Evolutionary conservation across 192 early-diverging fungal species (phyloP).

Genomic region (Martensiomyces pterosporus): DNA sequence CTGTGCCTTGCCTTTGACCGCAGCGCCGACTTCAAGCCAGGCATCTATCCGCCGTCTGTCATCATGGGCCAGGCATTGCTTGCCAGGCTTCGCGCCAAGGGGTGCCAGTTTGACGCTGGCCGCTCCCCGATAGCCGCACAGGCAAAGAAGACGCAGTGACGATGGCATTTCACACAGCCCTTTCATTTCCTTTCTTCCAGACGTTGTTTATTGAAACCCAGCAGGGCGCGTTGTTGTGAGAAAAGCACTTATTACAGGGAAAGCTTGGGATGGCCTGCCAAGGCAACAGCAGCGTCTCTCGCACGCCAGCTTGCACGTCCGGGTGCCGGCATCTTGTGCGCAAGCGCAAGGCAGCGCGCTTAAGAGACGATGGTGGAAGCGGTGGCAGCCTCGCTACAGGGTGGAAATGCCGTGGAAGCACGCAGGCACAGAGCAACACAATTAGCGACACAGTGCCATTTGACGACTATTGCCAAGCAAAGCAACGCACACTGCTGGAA

Average conservation of each 20-base stretch:
- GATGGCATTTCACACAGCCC: too few species aligned
- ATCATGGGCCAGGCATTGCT: conserved; percentile 75
- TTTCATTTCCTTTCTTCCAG: too few species aligned
- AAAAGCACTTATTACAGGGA: too few species aligned
- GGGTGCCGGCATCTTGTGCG: conserved; percentile 2
- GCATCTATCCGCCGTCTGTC: conserved; percentile 74
- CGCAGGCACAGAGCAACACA: conserved; percentile 5
- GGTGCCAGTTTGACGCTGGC: conserved; percentile 53
- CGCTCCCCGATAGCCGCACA: conserved; percentile 7
- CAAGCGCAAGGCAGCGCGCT: conserved; percentile 18
- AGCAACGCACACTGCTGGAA: conserved; percentile 15
- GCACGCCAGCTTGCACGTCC: too few species aligned
- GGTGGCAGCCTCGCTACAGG: conserved; percentile 4
- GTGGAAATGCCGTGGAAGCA: conserved; percentile 3
- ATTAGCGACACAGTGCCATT: conserved; percentile 1
- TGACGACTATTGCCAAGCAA: conserved; percentile 50
- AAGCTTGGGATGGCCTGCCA: too few species aligned
- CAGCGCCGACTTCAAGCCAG: conserved; percentile 53
- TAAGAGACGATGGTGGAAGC: conserved; percentile 15
- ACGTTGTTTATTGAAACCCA: too few species aligned
- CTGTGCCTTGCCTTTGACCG: conserved; percentile 65
- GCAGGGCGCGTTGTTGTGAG: too few species aligned
- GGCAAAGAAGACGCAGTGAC: too few species aligned
- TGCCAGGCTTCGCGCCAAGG: conserved; percentile 57
- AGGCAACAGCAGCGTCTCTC: too few species aligned